phyloP scores from a whole-genome alignment of 352 stramenopile genomes.

The Lagenidium giganteum region DNA sequence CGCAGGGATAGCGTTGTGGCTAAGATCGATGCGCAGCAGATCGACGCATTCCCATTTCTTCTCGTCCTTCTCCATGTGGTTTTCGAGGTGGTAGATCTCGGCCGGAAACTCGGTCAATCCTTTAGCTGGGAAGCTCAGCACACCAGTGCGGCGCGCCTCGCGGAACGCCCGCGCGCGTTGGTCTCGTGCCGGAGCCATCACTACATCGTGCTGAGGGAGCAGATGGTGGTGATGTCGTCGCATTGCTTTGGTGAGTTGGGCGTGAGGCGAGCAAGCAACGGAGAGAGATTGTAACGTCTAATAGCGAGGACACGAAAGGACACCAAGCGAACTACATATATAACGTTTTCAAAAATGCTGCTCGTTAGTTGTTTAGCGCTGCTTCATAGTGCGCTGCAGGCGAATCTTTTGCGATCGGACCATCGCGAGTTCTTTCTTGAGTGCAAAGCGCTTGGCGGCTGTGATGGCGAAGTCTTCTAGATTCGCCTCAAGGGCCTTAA shows the following conservation, averaged over 20 bases:
- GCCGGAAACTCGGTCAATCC: constrained; percentile 51
- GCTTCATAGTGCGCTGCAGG: constrained; percentile 26
- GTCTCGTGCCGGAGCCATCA: constrained; percentile 50
- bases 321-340: no score
- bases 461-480: constrained; percentile 65
- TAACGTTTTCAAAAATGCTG: no score
- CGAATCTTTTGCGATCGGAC: constrained; percentile 63
- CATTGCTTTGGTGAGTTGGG: constrained; percentile 1
- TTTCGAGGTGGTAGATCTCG: constrained; percentile 68
- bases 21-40: constrained; percentile 59
- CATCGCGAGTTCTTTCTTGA: constrained; percentile 83
- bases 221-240: no score
- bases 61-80: constrained; percentile 76
- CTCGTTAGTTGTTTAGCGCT: background rate
- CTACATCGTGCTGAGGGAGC: constrained; percentile 38
- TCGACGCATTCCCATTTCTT: constrained; percentile 51
- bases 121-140: constrained; percentile 57
- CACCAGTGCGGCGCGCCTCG: constrained; percentile 51
- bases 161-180: constrained; percentile 48
- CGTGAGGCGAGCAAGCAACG: constrained; percentile 11
- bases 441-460: constrained; percentile 53
- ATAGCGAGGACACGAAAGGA: no score
- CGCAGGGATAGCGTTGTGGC: constrained; percentile 54
- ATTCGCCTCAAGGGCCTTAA: constrained; percentile 48
- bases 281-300: no score